A percentile compares a stretch with the other conserved stretches of the same genome.
Conservation (phyloP, 1,284 basidiomycete species). For the Naganishia cerealis region DNA sequence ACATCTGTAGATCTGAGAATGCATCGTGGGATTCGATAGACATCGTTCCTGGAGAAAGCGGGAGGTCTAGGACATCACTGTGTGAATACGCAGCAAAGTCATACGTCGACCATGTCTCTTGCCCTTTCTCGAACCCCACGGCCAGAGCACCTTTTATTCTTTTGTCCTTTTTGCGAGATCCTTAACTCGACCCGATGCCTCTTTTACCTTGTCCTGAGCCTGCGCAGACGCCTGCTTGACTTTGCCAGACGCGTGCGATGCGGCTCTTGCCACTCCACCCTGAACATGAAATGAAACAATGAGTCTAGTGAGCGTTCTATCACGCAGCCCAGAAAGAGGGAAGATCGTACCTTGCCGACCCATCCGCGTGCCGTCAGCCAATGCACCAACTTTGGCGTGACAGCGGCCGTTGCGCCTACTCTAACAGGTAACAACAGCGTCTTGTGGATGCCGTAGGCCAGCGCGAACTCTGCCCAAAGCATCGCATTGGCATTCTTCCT, state of each 20-base stretch:
- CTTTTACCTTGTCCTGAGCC: slow-evolving; percentile 41
- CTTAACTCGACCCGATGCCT: slow-evolving; percentile 41
- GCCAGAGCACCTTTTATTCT: neutral
- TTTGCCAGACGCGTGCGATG: slow-evolving; percentile 42
- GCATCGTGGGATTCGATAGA: slow-evolving; percentile 72
- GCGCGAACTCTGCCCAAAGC: slow-evolving; percentile 83
- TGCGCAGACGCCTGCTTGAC: slow-evolving; percentile 39
- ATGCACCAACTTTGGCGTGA: slow-evolving; percentile 79
- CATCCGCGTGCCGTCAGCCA: slow-evolving; percentile 75
- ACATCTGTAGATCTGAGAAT: slow-evolving; percentile 66
- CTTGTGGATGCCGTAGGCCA: slow-evolving; percentile 96
- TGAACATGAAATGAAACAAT: slow-evolving; percentile 23
- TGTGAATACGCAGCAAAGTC: too few relatives aligned
- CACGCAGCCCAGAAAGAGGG: neutral
- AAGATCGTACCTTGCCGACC: slow-evolving; percentile 47
- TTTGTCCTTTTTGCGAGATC: slow-evolving; percentile 35
- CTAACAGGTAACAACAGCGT: slow-evolving; percentile 86
- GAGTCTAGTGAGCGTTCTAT: neutral
- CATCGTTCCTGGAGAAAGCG: neutral
- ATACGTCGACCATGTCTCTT: too few relatives aligned
- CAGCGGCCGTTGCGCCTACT: slow-evolving; percentile 80
- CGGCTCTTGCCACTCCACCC: slow-evolving; percentile 47
- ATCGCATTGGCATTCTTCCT: slow-evolving; percentile 61
- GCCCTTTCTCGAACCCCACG: too few relatives aligned
- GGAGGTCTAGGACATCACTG: too few relatives aligned